Conservation (phyloP, 345 rosid species). For the Erucastrum elatum region DNA sequence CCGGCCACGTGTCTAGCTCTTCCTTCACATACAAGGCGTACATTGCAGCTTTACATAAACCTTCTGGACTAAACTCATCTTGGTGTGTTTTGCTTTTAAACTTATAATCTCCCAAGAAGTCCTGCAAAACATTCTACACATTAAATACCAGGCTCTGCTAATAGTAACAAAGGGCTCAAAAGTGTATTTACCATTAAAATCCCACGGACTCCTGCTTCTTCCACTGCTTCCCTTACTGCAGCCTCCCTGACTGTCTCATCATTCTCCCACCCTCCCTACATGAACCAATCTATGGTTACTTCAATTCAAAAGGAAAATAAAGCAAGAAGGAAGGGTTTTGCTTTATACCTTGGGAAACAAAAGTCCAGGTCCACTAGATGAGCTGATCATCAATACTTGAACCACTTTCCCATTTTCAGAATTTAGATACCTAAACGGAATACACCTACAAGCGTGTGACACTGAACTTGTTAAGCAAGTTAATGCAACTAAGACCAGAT, state of each 20-base stretch:
- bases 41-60: slow-evolving; percentile 87
- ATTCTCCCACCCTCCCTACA: slow-evolving; percentile 81
- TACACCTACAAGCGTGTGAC: slow-evolving; percentile 49
- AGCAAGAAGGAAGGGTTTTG: not conserved
- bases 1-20: slow-evolving; percentile 82
- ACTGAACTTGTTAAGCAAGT: slow-evolving; percentile 8
- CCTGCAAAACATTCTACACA: slow-evolving; percentile 42
- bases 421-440: slow-evolving; percentile 71
- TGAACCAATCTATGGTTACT: not conserved
- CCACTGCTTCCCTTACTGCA: slow-evolving; percentile 75
- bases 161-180: not conserved
- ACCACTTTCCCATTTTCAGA: slow-evolving; percentile 46
- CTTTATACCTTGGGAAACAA: slow-evolving; percentile 74
- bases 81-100: slow-evolving; percentile 88
- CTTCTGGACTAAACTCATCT: slow-evolving; percentile 89
- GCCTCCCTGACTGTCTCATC: slow-evolving; percentile 79
- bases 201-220: slow-evolving; percentile 88
- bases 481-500: not conserved
- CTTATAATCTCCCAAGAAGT: slow-evolving; percentile 65
- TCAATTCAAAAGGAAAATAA: not conserved
- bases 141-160: not conserved
- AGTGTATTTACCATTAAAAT: slow-evolving; percentile 50
- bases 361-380: slow-evolving; percentile 84
- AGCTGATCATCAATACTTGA: slow-evolving; percentile 87
- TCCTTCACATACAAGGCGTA: slow-evolving; percentile 73